These are phyloP conservation scores for Lobulomyces angularis DNA, from an alignment of 192 early-diverging fungal species.

Conservation along the genomic window DNA sequence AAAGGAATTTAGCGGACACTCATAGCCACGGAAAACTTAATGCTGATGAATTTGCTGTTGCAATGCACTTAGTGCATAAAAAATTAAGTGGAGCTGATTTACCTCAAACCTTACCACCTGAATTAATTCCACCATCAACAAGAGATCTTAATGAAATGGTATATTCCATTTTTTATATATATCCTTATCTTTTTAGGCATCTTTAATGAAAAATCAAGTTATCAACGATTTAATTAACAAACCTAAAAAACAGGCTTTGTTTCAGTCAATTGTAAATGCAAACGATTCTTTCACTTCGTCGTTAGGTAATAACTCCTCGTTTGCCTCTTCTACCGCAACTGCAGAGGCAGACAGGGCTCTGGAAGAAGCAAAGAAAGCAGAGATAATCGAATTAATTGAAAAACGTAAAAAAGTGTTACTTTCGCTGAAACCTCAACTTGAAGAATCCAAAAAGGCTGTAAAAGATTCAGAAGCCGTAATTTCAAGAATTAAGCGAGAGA, in stretches of 20 bases:
- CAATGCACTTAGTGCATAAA: slow-evolving; percentile 90
- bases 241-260: slow-evolving; percentile 5
- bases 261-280: slow-evolving; percentile 6
- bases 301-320: slow-evolving; percentile 7
- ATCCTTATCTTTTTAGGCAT: too few species aligned
- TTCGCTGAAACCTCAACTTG: too few species aligned
- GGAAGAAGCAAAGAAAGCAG: too few species aligned
- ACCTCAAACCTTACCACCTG: slow-evolving; percentile 63
- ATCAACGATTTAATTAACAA: slow-evolving; percentile 42
- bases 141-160: slow-evolving; percentile 58
- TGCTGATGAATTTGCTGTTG: slow-evolving; percentile 87
- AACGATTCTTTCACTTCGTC: slow-evolving; percentile 7
- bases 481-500: too few species aligned
- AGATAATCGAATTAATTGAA: too few species aligned
- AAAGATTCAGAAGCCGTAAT: too few species aligned
- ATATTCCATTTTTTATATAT: too few species aligned
- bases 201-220: slow-evolving; percentile 50
- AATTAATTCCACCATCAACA: slow-evolving; percentile 75
- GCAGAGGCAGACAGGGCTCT: too few species aligned
- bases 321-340: slow-evolving; percentile 6
- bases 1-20: slow-evolving; percentile 62
- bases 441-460: too few species aligned
- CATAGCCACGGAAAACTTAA: slow-evolving; percentile 82
- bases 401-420: too few species aligned
- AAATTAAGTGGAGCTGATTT: slow-evolving; percentile 73